Evolutionary conservation across 139 green algal species (phyloP).

Genomic region (Chlorella sorokiniana): DNA sequence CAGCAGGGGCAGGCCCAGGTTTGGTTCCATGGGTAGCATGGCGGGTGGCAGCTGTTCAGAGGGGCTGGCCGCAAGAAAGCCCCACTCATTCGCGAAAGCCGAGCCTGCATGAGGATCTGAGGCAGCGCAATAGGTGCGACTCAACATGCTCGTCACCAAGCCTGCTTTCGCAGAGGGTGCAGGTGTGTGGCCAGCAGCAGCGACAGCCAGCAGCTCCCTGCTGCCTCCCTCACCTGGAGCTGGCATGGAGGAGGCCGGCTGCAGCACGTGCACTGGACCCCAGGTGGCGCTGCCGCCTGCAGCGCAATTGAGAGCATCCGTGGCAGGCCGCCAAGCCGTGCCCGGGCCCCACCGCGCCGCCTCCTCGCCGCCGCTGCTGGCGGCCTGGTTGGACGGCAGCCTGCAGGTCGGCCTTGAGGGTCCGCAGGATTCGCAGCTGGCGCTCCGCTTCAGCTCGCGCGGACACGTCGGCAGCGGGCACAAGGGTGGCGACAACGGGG

Average conservation of each 20-base stretch:
- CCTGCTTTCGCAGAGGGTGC: no score
- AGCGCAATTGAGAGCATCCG: no score
- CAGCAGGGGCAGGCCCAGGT: background rate
- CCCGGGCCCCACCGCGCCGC: no score
- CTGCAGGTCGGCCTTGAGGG: background rate
- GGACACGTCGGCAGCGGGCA: background rate
- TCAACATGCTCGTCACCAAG: no score
- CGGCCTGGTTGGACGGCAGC: background rate
- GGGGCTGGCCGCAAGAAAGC: no score
- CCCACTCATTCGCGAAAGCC: no score
- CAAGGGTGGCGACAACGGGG: background rate
- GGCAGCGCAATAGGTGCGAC: no score
- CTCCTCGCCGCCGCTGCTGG: background rate
- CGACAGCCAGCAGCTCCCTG: background rate
- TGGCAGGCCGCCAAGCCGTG: no score
- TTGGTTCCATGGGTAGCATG: no score
- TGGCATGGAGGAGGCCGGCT: background rate
- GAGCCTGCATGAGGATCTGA: no score
- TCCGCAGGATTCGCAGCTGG: constrained; percentile 8
- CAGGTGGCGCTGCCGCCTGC: no score
- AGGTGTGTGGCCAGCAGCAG: background rate
- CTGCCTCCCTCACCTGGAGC: background rate
- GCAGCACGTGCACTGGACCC: background rate
- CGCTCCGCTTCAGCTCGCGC: background rate
- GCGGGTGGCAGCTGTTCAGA: no score